Evolutionary conservation across 805 yeast species (phyloP), one percentile per base, ranked within the genome.

Genomic region (Ogataea nonfermentans): DNA sequence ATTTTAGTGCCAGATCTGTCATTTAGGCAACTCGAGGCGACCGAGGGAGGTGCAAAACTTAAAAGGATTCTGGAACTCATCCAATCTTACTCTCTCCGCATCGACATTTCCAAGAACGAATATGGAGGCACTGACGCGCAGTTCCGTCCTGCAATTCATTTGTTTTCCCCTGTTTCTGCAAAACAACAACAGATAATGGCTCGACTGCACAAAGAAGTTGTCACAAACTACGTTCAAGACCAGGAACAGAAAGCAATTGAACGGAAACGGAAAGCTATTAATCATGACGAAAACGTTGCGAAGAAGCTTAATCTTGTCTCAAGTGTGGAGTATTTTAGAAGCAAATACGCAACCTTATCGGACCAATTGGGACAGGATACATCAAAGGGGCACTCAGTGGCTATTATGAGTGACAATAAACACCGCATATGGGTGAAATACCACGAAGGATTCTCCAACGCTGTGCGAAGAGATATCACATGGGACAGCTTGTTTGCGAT

Each of bases 391-490:
- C 13, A 10, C 9, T 47, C 45, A 17, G 42, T 32, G 5, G 41
- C 48, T 7, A 53, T 49, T 2, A 55, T 47, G 61, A 37, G 24
- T 12, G 40, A 31, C 10, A 62, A 51, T 36, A 65, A 46, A 29
- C 55, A 61, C 22, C 65, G 78, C 51, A 71, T 79, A 32, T 89
- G 96, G 96, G 85, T 89, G n/a, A 87, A 84, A 55, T 88, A 81
- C 56, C 84, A 84, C 47, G 96, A 89, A 62, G 97, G 97, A 0
- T 89, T 83, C 55, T 84, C 95, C 4, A 84, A 87, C 59, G 97
- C 97, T 0, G 97, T 89, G 2, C 66, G 95, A 24, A 87, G 86
- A 53, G 84, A 81, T 38, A 78, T 89, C 16, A 76, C 81, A 14
- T 90, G 96, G 96, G 59, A 65, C 6, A 81, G 76, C 39, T 60